phyloP scores from a whole-genome alignment of 306 rosid species.

The Medicago truncatula region MtrunA17r5.0-ANR NC_053049.1:44991001-44991500 shows the following conservation, averaged over 20 bases:
- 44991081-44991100: too few species aligned
- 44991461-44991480: conserved; percentile 93
- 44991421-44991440: conserved; percentile 77
- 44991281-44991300: background rate
- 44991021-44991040: too few species aligned
- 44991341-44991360: background rate
- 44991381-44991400: conserved; percentile 56
- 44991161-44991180: too few species aligned
- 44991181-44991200: too few species aligned
- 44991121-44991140: too few species aligned
- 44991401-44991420: conserved; percentile 77
- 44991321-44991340: background rate
- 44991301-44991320: background rate
- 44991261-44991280: background rate
- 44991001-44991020: too few species aligned
- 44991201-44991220: background rate
- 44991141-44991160: too few species aligned
- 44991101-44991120: too few species aligned
- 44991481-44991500: conserved; percentile 78
- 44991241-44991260: background rate
- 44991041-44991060: too few species aligned
- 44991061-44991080: too few species aligned
- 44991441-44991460: conserved; percentile 77
- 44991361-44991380: background rate
- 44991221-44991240: background rate